phyloP scores from a whole-genome alignment of 179 eudicot species.

The Vitellaria paradoxa region DNA sequence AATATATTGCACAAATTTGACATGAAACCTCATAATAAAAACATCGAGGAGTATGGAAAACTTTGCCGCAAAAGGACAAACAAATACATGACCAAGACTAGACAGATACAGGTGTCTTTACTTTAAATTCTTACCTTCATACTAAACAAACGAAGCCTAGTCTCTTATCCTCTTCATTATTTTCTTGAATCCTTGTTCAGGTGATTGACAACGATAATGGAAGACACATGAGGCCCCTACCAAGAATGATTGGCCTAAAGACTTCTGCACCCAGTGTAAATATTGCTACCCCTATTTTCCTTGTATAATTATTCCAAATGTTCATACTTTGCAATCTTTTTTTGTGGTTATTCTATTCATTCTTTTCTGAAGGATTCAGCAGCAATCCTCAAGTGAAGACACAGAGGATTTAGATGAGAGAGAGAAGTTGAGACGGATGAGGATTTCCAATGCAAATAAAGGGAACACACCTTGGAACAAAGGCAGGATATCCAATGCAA shows the following conservation, averaged over 20 bases:
- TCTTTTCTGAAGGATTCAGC: conserved; percentile 11
- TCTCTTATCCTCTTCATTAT: background rate
- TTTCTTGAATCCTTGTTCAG: conserved; percentile 28
- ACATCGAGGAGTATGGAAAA: conserved; percentile 71
- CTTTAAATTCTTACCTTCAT: conserved; percentile 3
- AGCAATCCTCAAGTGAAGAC: conserved; percentile 31
- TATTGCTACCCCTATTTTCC: background rate
- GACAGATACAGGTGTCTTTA: conserved; percentile 69
- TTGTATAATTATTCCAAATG: background rate
- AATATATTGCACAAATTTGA: conserved; percentile 74
- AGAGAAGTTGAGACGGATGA: conserved; percentile 72
- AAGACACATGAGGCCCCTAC: conserved; percentile 64
- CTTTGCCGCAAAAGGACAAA: conserved; percentile 80
- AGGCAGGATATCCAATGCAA: too few relatives aligned
- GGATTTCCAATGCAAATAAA: conserved; percentile 82
- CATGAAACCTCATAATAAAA: conserved; percentile 78
- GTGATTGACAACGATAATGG: conserved; percentile 71
- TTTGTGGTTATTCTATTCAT: background rate
- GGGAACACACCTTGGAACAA: conserved; percentile 90
- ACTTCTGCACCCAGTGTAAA: conserved; percentile 29
- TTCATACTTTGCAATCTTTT: background rate
- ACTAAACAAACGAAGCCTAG: background rate
- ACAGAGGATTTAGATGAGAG: conserved; percentile 48
- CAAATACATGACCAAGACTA: conserved; percentile 58
- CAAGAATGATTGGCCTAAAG: conserved; percentile 54